A percentile compares a stretch with the other conserved stretches of the same genome.
Conservation (phyloP, 495 filamentous ascomycete species). For the Aspergillus bridgeri region DNA sequence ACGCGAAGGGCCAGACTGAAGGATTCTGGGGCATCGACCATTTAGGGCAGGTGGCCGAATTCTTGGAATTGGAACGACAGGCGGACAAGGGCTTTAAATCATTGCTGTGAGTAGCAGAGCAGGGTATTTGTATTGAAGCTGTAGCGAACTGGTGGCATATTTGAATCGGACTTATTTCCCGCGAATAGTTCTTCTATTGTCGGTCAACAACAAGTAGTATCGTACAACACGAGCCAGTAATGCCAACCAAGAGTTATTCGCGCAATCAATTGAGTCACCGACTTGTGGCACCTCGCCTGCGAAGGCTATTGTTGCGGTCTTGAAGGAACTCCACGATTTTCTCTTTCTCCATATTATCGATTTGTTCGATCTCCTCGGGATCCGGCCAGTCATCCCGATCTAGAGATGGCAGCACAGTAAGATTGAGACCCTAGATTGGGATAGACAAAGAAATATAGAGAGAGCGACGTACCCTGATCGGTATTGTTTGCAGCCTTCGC, state of each 20-base stretch:
- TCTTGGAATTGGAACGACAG: constrained; percentile 52
- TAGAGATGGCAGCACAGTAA: neutral
- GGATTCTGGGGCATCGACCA: constrained; percentile 71
- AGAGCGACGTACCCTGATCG: neutral
- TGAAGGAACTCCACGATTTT: constrained; percentile 31
- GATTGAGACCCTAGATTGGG: neutral
- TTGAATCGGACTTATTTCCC: too few relatives aligned
- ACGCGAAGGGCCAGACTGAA: constrained; percentile 56
- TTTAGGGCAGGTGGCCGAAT: constrained; percentile 59
- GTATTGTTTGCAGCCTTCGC: neutral
- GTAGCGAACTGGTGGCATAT: too few relatives aligned
- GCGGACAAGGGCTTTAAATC: constrained; percentile 31
- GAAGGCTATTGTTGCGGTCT: constrained; percentile 25
- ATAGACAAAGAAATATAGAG: neutral
- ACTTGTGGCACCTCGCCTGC: constrained; percentile 3
- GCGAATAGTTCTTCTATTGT: neutral
- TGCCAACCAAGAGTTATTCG: neutral
- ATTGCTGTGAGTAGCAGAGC: constrained; percentile 13
- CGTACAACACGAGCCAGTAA: neutral
- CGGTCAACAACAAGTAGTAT: neutral
- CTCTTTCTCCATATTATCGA: constrained; percentile 31
- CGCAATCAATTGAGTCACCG: neutral
- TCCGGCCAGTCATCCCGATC: constrained; percentile 1
- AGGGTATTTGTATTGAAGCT: too few relatives aligned
- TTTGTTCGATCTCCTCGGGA: constrained; percentile 16